Conservation (phyloP, 805 yeast species). For the Wickerhamiella kurtzmanii region DNA sequence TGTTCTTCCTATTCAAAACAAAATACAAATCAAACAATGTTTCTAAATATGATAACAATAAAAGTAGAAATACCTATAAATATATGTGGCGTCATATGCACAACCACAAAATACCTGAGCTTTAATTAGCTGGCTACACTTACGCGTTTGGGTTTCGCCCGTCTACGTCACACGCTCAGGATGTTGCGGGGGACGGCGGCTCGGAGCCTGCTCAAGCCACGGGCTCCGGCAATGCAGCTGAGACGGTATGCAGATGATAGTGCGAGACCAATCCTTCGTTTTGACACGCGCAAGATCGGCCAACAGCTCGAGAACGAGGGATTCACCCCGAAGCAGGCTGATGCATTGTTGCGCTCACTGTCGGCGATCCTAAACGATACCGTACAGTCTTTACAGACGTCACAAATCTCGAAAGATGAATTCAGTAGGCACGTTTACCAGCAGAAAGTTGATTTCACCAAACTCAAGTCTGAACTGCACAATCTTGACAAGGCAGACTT, state of each 20-base stretch:
- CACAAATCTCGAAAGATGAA: conserved; percentile 74
- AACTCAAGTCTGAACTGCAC: conserved; percentile 80
- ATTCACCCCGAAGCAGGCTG: conserved; percentile 63
- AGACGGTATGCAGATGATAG: not conserved
- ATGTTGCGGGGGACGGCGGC: not conserved
- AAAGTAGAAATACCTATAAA: no score
- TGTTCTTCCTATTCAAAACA: no score
- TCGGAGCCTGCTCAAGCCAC: not conserved
- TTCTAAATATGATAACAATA: no score
- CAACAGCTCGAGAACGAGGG: conserved; percentile 55
- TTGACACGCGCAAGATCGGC: conserved; percentile 67
- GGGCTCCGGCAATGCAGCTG: not conserved
- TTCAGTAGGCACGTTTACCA: conserved; percentile 78
- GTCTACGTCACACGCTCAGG: not conserved
- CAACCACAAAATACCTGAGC: no score
- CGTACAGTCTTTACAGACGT: conserved; percentile 55
- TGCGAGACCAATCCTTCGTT: conserved; percentile 26
- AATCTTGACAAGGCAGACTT: conserved; percentile 79
- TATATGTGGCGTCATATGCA: no score
- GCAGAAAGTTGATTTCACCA: conserved; percentile 93
- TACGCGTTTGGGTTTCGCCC: not conserved
- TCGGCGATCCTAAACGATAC: conserved; percentile 69
- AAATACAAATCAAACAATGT: no score
- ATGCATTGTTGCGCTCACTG: conserved; percentile 61
- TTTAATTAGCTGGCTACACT: no score